phyloP scores from a whole-genome alignment of 2,329 filamentous ascomycete genomes.

The Pseudocercospora crystallina region DNA sequence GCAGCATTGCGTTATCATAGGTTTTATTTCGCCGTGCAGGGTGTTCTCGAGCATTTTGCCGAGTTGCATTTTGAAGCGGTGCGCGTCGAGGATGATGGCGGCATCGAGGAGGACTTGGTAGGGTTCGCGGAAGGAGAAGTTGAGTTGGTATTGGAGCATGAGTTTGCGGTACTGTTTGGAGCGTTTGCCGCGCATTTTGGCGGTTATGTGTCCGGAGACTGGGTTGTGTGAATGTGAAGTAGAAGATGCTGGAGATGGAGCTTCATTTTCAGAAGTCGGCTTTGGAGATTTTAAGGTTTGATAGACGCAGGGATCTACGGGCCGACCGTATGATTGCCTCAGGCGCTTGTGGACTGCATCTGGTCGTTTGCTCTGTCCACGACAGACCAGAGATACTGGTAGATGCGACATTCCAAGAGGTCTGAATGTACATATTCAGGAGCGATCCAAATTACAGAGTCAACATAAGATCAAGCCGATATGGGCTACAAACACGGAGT shows the following conservation, averaged over 20 bases:
- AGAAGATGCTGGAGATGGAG: neutral
- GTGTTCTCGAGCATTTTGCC: constrained; percentile 72
- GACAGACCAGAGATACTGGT: no score
- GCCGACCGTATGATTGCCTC: no score
- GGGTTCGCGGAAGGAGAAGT: constrained; percentile 77
- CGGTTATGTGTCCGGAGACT: constrained; percentile 18
- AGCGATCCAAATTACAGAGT: no score
- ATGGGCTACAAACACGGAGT: no score
- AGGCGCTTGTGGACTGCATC: no score
- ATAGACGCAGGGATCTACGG: no score
- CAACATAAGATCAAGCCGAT: no score
- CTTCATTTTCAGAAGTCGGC: no score
- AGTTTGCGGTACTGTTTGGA: constrained; percentile 81
- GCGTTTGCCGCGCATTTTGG: constrained; percentile 66
- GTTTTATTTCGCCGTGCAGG: constrained; percentile 83
- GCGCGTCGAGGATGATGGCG: constrained; percentile 77
- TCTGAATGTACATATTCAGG: no score
- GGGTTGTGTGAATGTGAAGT: neutral
- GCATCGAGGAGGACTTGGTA: constrained; percentile 92
- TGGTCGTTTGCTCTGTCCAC: no score
- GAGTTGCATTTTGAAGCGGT: constrained; percentile 88
- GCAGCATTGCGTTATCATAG: constrained; percentile 79
- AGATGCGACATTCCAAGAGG: no score
- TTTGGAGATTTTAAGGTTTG: no score
- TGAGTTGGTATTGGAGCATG: constrained; percentile 85